phyloP scores from a whole-genome alignment of 1,139 yeast genomes.

The Yamadazyma taylorii region DNA sequence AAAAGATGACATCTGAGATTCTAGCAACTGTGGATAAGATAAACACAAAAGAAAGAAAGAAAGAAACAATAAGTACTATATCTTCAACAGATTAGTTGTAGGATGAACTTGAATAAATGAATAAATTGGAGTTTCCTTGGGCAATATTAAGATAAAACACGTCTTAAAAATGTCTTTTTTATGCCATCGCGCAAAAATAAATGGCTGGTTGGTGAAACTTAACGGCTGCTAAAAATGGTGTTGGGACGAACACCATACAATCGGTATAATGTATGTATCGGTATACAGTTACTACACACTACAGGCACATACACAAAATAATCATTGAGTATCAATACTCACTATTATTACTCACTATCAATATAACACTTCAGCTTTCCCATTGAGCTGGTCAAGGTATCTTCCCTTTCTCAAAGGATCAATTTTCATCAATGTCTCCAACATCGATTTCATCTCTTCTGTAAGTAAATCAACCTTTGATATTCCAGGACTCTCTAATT shows the following conservation, averaged over 20 bases:
- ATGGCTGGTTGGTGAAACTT: conserved; percentile 6
- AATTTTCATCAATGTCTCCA: conserved; percentile 46
- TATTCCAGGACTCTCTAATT: conserved; percentile 11
- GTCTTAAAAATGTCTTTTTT: conserved; percentile 4
- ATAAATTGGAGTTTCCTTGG: not conserved
- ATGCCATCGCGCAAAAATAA: conserved; percentile 1
- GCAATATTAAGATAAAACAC: conserved; percentile 4
- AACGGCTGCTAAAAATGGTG: not conserved
- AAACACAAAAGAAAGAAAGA: no score
- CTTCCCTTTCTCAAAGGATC: conserved; percentile 74
- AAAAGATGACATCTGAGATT: conserved; percentile 8
- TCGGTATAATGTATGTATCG: no score
- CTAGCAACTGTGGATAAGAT: not conserved
- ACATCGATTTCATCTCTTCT: conserved; percentile 27
- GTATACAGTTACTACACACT: no score
- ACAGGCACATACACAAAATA: no score
- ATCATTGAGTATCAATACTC: no score
- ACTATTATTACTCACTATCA: not conserved
- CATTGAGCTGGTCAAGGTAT: conserved; percentile 46
- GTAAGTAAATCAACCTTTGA: conserved; percentile 14
- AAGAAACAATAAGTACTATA: no score
- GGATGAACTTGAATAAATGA: not conserved
- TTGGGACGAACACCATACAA: no score
- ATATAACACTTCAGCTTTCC: conserved; percentile 11
- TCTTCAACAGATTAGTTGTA: no score